Evolutionary conservation across 2,329 filamentous ascomycete species (phyloP).

Genomic region (Fusarium dimerum): DNA sequence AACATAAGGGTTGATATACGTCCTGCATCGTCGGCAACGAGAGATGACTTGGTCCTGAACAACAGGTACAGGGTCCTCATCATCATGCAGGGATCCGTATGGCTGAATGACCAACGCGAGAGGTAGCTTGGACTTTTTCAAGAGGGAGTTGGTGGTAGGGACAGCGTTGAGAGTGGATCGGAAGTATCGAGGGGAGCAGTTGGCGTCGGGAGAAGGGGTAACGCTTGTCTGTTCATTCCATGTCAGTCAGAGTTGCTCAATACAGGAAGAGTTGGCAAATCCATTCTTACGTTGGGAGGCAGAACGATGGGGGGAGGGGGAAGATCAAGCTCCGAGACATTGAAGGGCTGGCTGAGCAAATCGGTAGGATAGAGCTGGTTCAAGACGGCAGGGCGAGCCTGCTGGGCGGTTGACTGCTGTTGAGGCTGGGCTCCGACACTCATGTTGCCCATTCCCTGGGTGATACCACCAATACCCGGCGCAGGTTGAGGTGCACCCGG

Average conservation of each 20-base stretch:
- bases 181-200: slow-evolving; percentile 91
- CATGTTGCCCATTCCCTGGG: slow-evolving; percentile 84
- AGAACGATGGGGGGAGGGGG: slow-evolving; percentile 89
- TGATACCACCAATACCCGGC: slow-evolving; percentile 65
- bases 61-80: slow-evolving; percentile 86
- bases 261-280: too few relatives aligned
- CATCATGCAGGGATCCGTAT: slow-evolving; percentile 88
- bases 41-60: slow-evolving; percentile 98
- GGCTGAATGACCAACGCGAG: slow-evolving; percentile 96
- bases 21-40: slow-evolving; percentile 89
- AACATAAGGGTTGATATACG: slow-evolving; percentile 97
- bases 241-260: too few relatives aligned
- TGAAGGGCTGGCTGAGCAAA: slow-evolving; percentile 88
- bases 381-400: slow-evolving; percentile 52
- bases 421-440: slow-evolving; percentile 60
- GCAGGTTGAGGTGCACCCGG: slow-evolving; percentile 40
- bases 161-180: slow-evolving; percentile 94
- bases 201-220: slow-evolving; percentile 86
- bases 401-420: slow-evolving; percentile 44
- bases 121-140: slow-evolving; percentile 96
- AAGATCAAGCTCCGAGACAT: slow-evolving; percentile 87
- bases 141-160: slow-evolving; percentile 84
- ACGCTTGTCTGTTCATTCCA: slow-evolving; percentile 68
- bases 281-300: slow-evolving; percentile 76
- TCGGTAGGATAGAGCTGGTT: slow-evolving; percentile 94